phyloP scores from a whole-genome alignment of 2,329 filamentous ascomycete genomes.

The Tolypocladium inflatum region DNA sequence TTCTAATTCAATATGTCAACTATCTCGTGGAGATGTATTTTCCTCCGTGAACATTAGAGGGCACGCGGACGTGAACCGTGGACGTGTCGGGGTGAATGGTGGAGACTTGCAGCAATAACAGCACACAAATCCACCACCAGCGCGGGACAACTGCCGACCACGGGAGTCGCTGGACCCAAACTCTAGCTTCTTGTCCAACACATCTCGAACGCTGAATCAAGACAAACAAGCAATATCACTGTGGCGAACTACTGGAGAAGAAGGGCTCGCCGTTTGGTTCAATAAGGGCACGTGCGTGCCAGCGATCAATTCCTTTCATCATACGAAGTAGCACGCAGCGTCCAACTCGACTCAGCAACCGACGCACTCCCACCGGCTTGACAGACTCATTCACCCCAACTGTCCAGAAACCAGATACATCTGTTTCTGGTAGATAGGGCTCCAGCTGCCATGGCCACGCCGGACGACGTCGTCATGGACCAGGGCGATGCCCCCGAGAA shows the following conservation, averaged over 20 bases:
- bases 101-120: neutral
- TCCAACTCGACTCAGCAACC: neutral
- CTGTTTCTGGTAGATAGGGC: neutral
- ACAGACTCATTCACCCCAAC: neutral
- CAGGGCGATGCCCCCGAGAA: slow-evolving; percentile 7
- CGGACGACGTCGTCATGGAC: slow-evolving; percentile 20
- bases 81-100: neutral
- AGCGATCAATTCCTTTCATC: neutral
- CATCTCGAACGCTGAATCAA: neutral
- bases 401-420: neutral
- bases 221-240: no score
- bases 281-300: neutral
- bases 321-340: neutral
- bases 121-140: neutral
- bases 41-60: neutral
- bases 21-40: no score
- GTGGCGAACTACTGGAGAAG: neutral
- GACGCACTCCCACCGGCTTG: neutral
- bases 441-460: slow-evolving; percentile 17
- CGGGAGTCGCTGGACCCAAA: no score
- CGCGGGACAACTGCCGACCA: no score
- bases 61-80: neutral
- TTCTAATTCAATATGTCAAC: no score
- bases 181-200: neutral
- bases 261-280: neutral